A percentile compares a stretch with the other conserved stretches of the same genome.
phyloP scores from a whole-genome alignment of 352 stramenopile genomes.

The Phytophthora macrochlamydospora region DNA sequence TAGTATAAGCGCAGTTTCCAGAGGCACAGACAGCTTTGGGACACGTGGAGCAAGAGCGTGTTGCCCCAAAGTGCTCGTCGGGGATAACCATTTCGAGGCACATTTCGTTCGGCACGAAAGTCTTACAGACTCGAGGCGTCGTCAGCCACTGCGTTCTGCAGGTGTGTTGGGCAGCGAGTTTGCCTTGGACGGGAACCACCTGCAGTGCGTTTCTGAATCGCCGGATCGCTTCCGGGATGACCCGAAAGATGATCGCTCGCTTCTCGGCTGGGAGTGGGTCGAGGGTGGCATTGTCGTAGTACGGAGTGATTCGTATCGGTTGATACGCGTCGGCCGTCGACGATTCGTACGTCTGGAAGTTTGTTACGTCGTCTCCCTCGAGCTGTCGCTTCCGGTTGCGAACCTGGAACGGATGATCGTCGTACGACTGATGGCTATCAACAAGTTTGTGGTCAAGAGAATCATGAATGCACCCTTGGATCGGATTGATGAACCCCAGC shows the following conservation, averaged over 20 bases:
- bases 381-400: constrained; percentile 15
- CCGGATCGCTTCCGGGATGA: constrained; percentile 71
- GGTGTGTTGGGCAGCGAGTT: constrained; percentile 61
- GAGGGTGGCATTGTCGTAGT: constrained; percentile 69
- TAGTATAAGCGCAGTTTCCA: constrained; percentile 45
- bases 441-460: constrained; percentile 30
- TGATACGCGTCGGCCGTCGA: constrained; percentile 37
- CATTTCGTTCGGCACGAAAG: constrained; percentile 48
- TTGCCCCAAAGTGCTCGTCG: constrained; percentile 59
- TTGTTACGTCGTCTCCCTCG: constrained; percentile 17
- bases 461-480: constrained; percentile 38
- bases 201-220: constrained; percentile 56
- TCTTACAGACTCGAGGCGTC: constrained; percentile 61
- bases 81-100: constrained; percentile 84
- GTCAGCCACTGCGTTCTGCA: constrained; percentile 67
- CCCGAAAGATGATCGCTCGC: constrained; percentile 48
- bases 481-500: background rate
- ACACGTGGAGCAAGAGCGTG: constrained; percentile 50
- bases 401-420: constrained; percentile 29
- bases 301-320: constrained; percentile 73
- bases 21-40: constrained; percentile 38
- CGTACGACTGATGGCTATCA: constrained; percentile 29
- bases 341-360: constrained; percentile 51
- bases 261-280: constrained; percentile 44
- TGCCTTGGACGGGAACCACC: constrained; percentile 70